phyloP scores from a whole-genome alignment of 1,139 yeast genomes.

The Debaryomycetaceae sp. region DNA sequence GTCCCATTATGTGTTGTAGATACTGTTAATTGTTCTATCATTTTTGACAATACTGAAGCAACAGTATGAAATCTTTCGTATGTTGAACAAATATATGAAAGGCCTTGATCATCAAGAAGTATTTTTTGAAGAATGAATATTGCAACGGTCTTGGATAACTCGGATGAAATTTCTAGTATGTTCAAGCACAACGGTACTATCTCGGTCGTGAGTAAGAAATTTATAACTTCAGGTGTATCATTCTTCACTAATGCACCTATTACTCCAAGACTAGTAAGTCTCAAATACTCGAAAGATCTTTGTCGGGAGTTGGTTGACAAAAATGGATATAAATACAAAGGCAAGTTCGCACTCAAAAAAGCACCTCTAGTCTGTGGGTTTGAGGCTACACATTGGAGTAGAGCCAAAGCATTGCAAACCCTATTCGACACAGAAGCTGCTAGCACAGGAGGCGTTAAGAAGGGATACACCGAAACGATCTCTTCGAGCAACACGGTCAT shows the following conservation, averaged over 20 bases:
- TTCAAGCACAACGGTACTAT: slow-evolving; percentile 91
- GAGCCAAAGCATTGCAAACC: slow-evolving; percentile 92
- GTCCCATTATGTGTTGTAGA: slow-evolving; percentile 16
- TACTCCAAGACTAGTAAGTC: slow-evolving; percentile 91
- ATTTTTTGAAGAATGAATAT: slow-evolving; percentile 92
- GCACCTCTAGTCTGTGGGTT: slow-evolving; percentile 85
- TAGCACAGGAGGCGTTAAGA: slow-evolving; percentile 80
- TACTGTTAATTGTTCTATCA: slow-evolving; percentile 74
- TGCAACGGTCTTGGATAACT: slow-evolving; percentile 88
- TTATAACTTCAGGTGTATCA: slow-evolving; percentile 93
- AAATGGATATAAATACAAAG: slow-evolving; percentile 89
- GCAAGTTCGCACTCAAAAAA: slow-evolving; percentile 86
- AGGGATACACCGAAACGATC: slow-evolving; percentile 84
- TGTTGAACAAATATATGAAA: slow-evolving; percentile 89
- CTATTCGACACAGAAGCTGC: slow-evolving; percentile 87
- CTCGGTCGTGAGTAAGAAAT: slow-evolving; percentile 85
- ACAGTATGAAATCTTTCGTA: slow-evolving; percentile 94
- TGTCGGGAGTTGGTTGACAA: slow-evolving; percentile 88
- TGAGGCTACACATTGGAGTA: slow-evolving; percentile 94
- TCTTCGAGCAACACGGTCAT: slow-evolving; percentile 91
- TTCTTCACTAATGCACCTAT: slow-evolving; percentile 96
- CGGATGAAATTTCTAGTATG: slow-evolving; percentile 95
- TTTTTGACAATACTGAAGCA: slow-evolving; percentile 78
- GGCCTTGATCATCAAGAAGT: slow-evolving; percentile 85
- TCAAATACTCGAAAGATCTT: slow-evolving; percentile 86